These are phyloP conservation scores for Ogataea trehaloabstinens DNA, from an alignment of 805 yeast species.

Conservation along the genomic window DNA sequence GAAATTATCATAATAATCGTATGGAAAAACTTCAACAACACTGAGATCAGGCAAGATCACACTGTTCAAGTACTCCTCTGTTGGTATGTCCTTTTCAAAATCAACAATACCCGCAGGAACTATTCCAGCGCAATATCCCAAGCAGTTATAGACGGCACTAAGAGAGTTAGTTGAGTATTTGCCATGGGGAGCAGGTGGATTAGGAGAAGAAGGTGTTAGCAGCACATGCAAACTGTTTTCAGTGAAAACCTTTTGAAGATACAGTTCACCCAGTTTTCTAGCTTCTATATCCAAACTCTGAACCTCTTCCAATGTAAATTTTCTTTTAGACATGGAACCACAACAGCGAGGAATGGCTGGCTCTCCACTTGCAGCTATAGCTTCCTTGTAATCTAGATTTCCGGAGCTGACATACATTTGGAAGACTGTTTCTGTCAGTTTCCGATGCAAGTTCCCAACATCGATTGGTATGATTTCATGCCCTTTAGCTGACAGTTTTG, in stretches of 20 bases:
- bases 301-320: slow-evolving; percentile 6
- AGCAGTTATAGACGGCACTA: slow-evolving; percentile 37
- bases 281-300: slow-evolving; percentile 3
- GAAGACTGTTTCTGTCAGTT: slow-evolving; percentile 7
- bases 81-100: slow-evolving; percentile 32
- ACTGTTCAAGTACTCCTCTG: slow-evolving; percentile 22
- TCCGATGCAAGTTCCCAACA: slow-evolving; percentile 6
- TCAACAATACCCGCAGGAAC: slow-evolving; percentile 60
- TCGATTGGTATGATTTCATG: slow-evolving; percentile 51
- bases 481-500: slow-evolving; percentile 34
- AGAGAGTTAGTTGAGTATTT: slow-evolving; percentile 27
- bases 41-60: slow-evolving; percentile 38
- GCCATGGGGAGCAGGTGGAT: slow-evolving; percentile 43
- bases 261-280: slow-evolving; percentile 2
- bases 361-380: slow-evolving; percentile 8
- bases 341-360: slow-evolving; percentile 6
- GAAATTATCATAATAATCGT: slow-evolving; percentile 33
- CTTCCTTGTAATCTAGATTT: not conserved
- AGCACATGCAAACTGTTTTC: slow-evolving; percentile 6
- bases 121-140: slow-evolving; percentile 47
- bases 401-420: slow-evolving; percentile 7
- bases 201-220: slow-evolving; percentile 44
- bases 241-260: slow-evolving; percentile 4
- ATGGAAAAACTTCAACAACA: slow-evolving; percentile 35
- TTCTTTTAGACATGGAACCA: slow-evolving; percentile 2